Evolutionary conservation across 805 yeast species (phyloP), one percentile per base, ranked within the genome.

Genomic region (Wickerhamomyces xylosicus): DNA sequence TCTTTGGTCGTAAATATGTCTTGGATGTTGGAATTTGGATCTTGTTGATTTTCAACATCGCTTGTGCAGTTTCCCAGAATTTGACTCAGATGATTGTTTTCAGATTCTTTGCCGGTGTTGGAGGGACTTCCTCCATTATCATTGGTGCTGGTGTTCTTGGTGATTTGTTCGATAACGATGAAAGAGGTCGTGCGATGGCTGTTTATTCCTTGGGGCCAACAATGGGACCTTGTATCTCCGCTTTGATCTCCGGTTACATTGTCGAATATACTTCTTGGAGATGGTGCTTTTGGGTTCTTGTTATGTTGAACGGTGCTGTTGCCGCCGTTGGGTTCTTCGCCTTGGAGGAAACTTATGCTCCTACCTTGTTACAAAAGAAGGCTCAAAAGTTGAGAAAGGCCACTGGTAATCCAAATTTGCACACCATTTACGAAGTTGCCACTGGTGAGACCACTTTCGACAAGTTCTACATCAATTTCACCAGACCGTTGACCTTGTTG

Each of bases 81-180:
- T 64, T 74, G 0, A 64, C 76, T 1, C 78, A 76, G 41, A 61
- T 80, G 62, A 62, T 75, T 47, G 67, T 77, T 13, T 74, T 71
- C 43, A 63, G 87, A 35, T 72, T 79, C 37, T 52, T 79, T 2
- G 80, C 82, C 2, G 87, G 87, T 3, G 54, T 71, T n/a, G 74
- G 77, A 37, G 84, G 82, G 6, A 71, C 79, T 38, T 78, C 83
- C 0, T 80, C 86, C 2, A 59, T 79, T 29, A 74, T 78, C 35
- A 78, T 78, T 8, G 85, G 84, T 19, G 83, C 84, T 1, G 86
- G 85, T 17, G 71, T 75, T 7, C 58, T 80, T 33, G 76, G 82
- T 16, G 87, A 80, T 50, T 50, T 79, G 43, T 79, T 67, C 50
- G 63, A 63, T 37, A 72, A 70, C 42, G 53, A 62, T 35, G 64